Base-by-base conservation (phyloP, 2,329 filamentous ascomycete species). In the Botryotinia globosa region DNA sequence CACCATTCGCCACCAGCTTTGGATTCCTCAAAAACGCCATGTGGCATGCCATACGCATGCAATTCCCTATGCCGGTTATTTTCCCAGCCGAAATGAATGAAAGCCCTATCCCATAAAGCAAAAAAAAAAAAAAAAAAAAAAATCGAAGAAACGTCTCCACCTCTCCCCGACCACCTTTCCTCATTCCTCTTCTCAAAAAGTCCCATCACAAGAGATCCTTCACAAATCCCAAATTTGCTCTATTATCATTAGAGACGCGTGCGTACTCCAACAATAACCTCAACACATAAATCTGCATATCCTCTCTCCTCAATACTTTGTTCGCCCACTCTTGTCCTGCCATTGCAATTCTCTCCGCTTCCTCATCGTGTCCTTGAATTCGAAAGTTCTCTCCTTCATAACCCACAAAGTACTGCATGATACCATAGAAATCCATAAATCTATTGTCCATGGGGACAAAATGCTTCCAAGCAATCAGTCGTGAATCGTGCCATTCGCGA, bases 401-500 rank as follows among this genome's bases (percentile, higher is more conserved):
- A 0, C 91, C 91, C 1, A 93, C 76, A 77, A 94, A 94, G 79
- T 93, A 94, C 77, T 92, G 87, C 86, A 94, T 87, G 72, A 93
- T 90, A 44, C 88, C 90, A 75, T 89, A 94, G 78, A 92, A 88
- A 79, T 94, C 93, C 59, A 87, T 83, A 77, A 90, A 94, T 1
- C 90, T 87, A 78, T 88, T 92, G 79, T 94, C 91, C 89, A 96
- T 92, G 6, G 93, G 93, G 4, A 94, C 90, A 77, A 93, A 95
- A 81, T 96, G 93, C 78, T 90, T 88, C 93, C 93, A 96, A 0
- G 92, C 86, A 2, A 93, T 83, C 1, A 96, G 83, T 1, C 93
- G 86, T 63, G 86, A 87, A 80, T 94, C 92, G 78, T 94, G 92
- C 93, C 93, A 96, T 80, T 96, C 93, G 14, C 88, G 86, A 82